These are phyloP conservation scores for Cryptococcus amylolentus DNA, from an alignment of 1,284 basidiomycete genomes.

Conservation along the genomic window DNA sequence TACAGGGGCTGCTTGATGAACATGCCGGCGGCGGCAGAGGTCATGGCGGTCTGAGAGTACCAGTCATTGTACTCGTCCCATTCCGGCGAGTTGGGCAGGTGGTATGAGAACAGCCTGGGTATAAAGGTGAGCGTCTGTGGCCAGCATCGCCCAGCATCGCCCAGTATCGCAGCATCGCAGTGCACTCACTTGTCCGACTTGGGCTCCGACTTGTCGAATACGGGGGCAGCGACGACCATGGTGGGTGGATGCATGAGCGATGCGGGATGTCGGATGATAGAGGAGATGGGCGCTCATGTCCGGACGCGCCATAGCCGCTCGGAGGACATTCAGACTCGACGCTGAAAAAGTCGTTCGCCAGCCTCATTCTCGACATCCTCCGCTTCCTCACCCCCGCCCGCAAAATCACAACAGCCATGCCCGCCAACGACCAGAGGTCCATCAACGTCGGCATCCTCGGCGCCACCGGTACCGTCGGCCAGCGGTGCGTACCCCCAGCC, in stretches of 20 bases:
- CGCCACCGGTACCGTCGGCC: constrained; percentile 94
- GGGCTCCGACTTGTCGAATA: constrained; percentile 45
- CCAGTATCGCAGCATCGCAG: too few species aligned
- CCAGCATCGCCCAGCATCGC: too few species aligned
- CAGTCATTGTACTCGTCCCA: constrained; percentile 42
- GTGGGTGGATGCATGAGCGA: not conserved
- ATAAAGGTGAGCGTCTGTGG: not conserved
- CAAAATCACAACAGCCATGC: not conserved
- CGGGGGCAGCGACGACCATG: constrained; percentile 38
- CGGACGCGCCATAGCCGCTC: too few species aligned
- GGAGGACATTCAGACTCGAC: not conserved
- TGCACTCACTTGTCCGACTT: constrained; percentile 33
- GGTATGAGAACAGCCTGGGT: constrained; percentile 38
- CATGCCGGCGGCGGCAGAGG: constrained; percentile 46
- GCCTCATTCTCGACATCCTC: not conserved
- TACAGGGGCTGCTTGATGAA: constrained; percentile 47
- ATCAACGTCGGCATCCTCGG: constrained; percentile 90
- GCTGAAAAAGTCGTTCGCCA: not conserved
- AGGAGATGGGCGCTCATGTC: too few species aligned
- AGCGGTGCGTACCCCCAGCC: constrained; percentile 55
- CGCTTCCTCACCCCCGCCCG: not conserved
- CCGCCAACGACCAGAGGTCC: constrained; percentile 29
- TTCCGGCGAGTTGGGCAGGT: constrained; percentile 37
- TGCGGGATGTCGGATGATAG: too few species aligned
- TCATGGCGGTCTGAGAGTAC: constrained; percentile 37